These are phyloP conservation scores for Brassica carinata DNA, from an alignment of 345 rosid species.

Conservation along the genomic window DNA sequence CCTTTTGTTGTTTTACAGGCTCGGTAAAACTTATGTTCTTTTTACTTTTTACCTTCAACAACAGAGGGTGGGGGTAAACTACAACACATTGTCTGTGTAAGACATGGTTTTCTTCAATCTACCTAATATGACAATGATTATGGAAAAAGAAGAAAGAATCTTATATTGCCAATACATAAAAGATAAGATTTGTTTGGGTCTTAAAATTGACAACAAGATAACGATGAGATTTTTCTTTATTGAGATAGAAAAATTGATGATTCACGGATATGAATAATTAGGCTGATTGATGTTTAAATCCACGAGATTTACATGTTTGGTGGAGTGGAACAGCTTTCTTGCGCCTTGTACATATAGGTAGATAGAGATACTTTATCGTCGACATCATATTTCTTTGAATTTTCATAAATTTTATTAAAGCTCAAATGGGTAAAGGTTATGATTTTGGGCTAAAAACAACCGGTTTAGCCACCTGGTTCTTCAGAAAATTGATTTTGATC, in stretches of 20 bases:
- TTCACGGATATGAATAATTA: no score
- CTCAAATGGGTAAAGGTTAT: no score
- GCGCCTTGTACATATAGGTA: no score
- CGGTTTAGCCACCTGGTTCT: no score
- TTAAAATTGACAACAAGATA: constrained; percentile 21
- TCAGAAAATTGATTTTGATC: no score
- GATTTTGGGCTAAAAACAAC: no score
- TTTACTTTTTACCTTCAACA: not conserved
- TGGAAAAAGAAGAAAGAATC: not conserved
- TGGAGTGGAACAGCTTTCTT: no score
- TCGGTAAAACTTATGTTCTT: not conserved
- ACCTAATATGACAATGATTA: constrained; percentile 19
- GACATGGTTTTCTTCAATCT: constrained; percentile 24
- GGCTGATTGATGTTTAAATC: no score
- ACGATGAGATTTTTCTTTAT: not conserved
- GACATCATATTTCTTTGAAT: no score
- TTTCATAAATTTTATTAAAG: no score
- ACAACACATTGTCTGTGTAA: not conserved
- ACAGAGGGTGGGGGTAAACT: not conserved
- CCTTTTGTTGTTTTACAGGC: constrained; percentile 1
- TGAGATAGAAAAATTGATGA: not conserved
- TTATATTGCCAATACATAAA: not conserved
- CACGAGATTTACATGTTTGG: no score
- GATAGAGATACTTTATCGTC: no score
- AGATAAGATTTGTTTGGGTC: not conserved